Base-by-base conservation (phyloP, 768 basidiomycete species). In the Panus rudis region DNA sequence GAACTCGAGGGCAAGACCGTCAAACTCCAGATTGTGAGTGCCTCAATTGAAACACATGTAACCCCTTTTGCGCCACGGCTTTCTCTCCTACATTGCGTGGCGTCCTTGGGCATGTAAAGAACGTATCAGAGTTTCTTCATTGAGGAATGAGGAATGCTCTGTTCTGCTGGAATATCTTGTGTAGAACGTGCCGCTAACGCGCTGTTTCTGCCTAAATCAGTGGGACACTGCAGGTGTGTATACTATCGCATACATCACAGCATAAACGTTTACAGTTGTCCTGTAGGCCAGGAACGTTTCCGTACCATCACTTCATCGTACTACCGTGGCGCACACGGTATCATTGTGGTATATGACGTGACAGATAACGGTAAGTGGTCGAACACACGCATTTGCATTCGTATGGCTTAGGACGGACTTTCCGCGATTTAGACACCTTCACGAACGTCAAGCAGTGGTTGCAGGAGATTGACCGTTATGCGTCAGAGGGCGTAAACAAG, bases 401-500 rank as follows among this genome's bases (percentile, higher is more conserved):
- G 17, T n/a, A 24, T 28, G 16, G n/a, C 34, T 7, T 11, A 19
- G 16, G 20, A 20, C 12, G 25, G 34, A 43, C 10, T 6, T 27
- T 12, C 32, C 30, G 3, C 19, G 39, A 12, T 30, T 32, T 37
- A 96, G 93, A 98, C 59, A 90, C 92, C 28, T 93, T 88, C 71
- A 78, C 86, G 53, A 92, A 94, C 55, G 91, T 97, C 49, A 96
- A 96, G 69, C 92, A 92, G 62, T 91, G 88, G 88, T 70, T 91
- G 46, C 85, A 88, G 54, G 89, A 92, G 64, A 92, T 92, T 52
- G 90, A 92, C 67, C 78, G 86, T 56, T 93, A 98, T 68, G 96
- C 96, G 39, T 94, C 94, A 2, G 92, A 98, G 57, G 93, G 92
- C 38, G 96, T 99, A 47, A 97, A 98, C 79, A 98, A 98, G 73